Evolutionary conservation across 257 asterid species (phyloP), one percentile per base, ranked within the genome.

Genomic region (Lycium ferocissimum): DNA sequence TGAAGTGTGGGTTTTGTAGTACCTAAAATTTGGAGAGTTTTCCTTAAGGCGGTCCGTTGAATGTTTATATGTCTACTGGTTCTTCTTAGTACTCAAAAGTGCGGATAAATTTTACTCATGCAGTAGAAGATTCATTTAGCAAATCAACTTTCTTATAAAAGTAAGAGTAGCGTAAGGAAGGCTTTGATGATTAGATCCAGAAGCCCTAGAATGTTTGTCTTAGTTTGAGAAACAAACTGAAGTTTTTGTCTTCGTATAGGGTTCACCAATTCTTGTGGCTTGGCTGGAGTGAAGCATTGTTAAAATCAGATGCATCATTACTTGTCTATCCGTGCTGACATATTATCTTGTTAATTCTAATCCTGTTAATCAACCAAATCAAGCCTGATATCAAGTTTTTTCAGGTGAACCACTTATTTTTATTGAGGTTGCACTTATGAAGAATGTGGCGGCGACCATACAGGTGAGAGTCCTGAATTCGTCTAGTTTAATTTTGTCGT

Each of bases 381-480:
- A 78, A 45, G 75, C 87, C 84, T 82, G 71, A 26, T 26, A 26
- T 26, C 33, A 26, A 26, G 33, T 69, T 80, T 86, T 81, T 86
- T 88, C 92, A 96, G 99, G 98, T n/a, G 99, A 96, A 87, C 98
- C 99, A 8, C 91, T 96, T 86, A 94, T 96, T 84, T 96, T 95
- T 89, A 95, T 96, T 86, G 99, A 96, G 91, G 99, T 96, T 88
- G 99, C 98, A 83, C 93, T 96, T 63, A 85, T 96, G 97, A 94
- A 91, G 91, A 86, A 88, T 63, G 92, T 95, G 86, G 98, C 97
- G 54, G 91, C 90, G 87, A 92, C 97, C 56, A 95, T 95, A 87
- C 97, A 96, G 98, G 99, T 93, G 81, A 87, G 86, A 26, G 14
- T 22, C 84, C 86, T 86, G 18, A 84, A 66, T 57, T 59, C 35